Evolutionary conservation across 495 filamentous ascomycete species (phyloP), one percentile per base, ranked within the genome.

Genomic region (Pyrenopolyporus hunteri): DNA sequence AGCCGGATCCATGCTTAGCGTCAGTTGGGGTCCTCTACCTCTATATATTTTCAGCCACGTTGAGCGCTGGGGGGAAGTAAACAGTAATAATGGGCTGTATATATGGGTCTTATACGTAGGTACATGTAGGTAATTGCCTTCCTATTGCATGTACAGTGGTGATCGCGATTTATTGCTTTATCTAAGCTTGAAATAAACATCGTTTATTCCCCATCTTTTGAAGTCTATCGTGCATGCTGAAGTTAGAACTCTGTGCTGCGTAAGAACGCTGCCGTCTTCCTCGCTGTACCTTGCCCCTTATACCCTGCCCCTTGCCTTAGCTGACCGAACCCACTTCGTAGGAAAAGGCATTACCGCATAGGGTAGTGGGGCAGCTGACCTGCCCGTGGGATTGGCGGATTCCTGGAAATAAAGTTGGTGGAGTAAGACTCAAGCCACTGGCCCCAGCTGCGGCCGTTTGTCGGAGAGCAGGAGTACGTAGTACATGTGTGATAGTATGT

Each of bases 381-480:
- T 23, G 47, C 29, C 36, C 20, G 26, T 64, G 48, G 16, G 47
- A 64, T 64, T 64, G 54, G 60, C 11, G 37, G 19, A 22, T 43
- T 16, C 13, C 9, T 31, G 22, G 10, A 36, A 20, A n/a, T 36
- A 26, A 23, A 1, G 17, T 11, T 35, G 33, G 47, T 33, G 48
- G 48, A 31, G 25, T 52, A 29, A 35, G 46, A 32, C 6, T 46
- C 6, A 33, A 59, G 56, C 42, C 35, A 36, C 47, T 22, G n/a
- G n/a, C n/a, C 17, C 11, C 3, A 51, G 49, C 25, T 8, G 36
- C 33, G 23, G 43, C 48, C 57, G 48, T 26, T 62, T 43, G 49
- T 62, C 58, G 58, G 58, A 54, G 25, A n/a, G 17, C 8, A 17
- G n/a, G n/a, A n/a, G 39, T 28, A 39, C 14, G 33, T 48, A 37